These are phyloP conservation scores for Neophaeococcomyces mojaviensis DNA, from an alignment of 2,329 filamentous ascomycete species.

Conservation along the genomic window DNA sequence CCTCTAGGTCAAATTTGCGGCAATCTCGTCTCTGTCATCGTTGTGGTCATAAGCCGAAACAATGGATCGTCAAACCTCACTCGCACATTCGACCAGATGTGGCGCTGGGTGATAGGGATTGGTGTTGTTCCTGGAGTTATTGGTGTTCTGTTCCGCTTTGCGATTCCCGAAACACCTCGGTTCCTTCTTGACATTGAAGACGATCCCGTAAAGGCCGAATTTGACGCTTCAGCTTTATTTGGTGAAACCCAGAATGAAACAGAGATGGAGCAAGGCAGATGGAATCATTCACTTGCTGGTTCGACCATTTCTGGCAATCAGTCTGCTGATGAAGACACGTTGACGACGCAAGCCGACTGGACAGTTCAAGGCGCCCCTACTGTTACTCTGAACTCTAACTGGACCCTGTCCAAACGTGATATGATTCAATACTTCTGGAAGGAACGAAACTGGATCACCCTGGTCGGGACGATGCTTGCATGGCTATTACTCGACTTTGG, in stretches of 20 bases:
- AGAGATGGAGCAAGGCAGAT: constrained; percentile 12
- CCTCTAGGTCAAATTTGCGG: constrained; percentile 60
- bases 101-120: constrained; percentile 60
- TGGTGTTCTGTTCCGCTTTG: constrained; percentile 59
- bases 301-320: constrained; percentile 21
- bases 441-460: constrained; percentile 36
- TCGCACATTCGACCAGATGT: constrained; percentile 51
- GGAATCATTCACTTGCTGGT: constrained; percentile 22
- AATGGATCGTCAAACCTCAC: constrained; percentile 25
- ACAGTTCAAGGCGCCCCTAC: constrained; percentile 22
- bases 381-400: constrained; percentile 34
- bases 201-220: constrained; percentile 51
- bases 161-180: constrained; percentile 58
- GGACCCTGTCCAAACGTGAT: constrained; percentile 32
- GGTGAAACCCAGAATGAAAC: constrained; percentile 29
- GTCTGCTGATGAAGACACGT: constrained; percentile 16
- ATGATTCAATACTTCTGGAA: constrained; percentile 37
- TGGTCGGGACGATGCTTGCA: constrained; percentile 41
- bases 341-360: constrained; percentile 11
- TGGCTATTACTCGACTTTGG: constrained; percentile 53
- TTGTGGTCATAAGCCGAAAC: constrained; percentile 29
- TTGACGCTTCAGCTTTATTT: constrained; percentile 54
- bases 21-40: constrained; percentile 51
- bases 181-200: constrained; percentile 60
- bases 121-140: constrained; percentile 57